These are phyloP conservation scores for Colletotrichum gloeosporioides DNA, from an alignment of 2,329 filamentous ascomycete species.

Conservation along the genomic window DNA sequence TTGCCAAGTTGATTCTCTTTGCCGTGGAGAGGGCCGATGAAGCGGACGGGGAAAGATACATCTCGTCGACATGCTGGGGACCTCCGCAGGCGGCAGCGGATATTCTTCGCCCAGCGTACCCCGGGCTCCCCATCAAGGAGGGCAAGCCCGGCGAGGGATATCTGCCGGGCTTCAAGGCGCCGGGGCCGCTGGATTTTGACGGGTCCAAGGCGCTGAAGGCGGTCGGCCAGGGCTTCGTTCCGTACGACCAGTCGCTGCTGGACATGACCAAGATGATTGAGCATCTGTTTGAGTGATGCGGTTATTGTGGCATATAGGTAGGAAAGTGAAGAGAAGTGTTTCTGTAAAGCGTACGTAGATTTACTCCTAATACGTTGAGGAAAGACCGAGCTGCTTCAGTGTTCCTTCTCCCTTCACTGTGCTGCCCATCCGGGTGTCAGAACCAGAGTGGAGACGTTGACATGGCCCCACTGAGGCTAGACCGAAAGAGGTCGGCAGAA, in stretches of 20 bases:
- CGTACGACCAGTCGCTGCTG: background rate
- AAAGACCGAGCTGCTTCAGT: background rate
- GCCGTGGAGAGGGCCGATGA: conserved; percentile 37
- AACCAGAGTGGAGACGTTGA: background rate
- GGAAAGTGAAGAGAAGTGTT: background rate
- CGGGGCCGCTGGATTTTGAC: background rate
- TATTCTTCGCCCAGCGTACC: conserved; percentile 42
- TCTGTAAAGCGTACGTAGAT: background rate
- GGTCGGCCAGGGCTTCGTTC: background rate
- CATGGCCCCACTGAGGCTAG: background rate
- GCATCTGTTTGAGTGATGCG: background rate
- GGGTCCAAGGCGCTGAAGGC: background rate
- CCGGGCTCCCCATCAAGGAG: conserved; percentile 37
- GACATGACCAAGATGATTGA: background rate
- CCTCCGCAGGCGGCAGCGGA: conserved; percentile 44
- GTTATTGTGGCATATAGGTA: background rate
- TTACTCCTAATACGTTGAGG: background rate
- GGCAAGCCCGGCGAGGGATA: conserved; percentile 46
- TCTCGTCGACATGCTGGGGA: conserved; percentile 35
- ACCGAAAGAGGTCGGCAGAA: background rate
- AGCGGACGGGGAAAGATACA: conserved; percentile 45
- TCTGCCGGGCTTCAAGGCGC: conserved; percentile 22
- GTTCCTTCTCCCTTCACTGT: background rate
- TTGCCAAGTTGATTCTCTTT: conserved; percentile 43
- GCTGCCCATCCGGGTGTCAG: background rate